These are phyloP conservation scores for Geotrichum phurueaensis DNA, from an alignment of 1,139 yeast genomes.

Conservation along the genomic window DNA sequence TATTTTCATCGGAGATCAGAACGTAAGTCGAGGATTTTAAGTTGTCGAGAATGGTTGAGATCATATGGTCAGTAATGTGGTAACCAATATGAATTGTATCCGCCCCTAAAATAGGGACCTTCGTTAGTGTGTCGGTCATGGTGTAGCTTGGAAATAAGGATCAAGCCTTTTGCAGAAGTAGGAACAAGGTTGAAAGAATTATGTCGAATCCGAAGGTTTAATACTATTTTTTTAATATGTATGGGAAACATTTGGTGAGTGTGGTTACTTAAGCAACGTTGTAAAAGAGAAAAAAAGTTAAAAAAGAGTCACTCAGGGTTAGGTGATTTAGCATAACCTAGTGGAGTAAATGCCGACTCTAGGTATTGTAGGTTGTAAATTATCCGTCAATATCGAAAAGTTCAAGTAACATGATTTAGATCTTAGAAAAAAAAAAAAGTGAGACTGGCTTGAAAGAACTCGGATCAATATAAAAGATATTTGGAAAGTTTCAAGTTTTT, in stretches of 20 bases:
- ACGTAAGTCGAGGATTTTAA: conserved; percentile 87
- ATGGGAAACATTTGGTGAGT: neutral
- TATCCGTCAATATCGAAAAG: too few species aligned
- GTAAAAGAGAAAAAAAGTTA: neutral
- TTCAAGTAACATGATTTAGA: too few species aligned
- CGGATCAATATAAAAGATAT: too few species aligned
- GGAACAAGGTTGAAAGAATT: neutral
- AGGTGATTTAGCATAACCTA: neutral
- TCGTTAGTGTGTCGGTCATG: conserved; percentile 20
- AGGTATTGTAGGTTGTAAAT: too few species aligned
- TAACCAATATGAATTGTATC: conserved; percentile 90
- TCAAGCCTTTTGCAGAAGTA: neutral
- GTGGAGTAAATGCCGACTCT: too few species aligned
- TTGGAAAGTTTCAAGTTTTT: too few species aligned
- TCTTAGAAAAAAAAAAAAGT: too few species aligned
- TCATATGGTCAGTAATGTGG: conserved; percentile 70
- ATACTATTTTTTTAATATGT: neutral
- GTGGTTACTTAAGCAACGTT: neutral
- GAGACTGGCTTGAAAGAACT: too few species aligned
- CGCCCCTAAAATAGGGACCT: conserved; percentile 53
- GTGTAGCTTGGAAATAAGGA: neutral
- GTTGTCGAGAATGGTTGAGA: conserved; percentile 54
- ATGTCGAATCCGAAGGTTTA: neutral
- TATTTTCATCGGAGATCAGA: conserved; percentile 78
- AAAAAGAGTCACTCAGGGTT: neutral